These are phyloP conservation scores for Quercus variabilis DNA, from an alignment of 306 rosid species.

Conservation along the genomic window DNA sequence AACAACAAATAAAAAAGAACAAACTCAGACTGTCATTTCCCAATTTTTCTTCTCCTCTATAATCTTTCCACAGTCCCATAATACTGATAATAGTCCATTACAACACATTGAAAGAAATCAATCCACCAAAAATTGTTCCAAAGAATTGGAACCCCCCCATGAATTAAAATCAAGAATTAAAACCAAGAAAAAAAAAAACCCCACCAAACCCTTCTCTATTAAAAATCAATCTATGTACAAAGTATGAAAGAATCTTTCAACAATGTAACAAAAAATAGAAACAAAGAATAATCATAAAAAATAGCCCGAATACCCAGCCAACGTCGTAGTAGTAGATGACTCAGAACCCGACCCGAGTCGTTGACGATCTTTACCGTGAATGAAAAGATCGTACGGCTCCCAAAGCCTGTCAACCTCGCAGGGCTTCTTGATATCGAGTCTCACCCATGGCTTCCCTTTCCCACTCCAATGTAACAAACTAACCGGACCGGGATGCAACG, in stretches of 20 bases:
- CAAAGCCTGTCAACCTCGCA: slow-evolving; percentile 78
- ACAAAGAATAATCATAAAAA: slow-evolving; percentile 22
- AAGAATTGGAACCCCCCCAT: slow-evolving; percentile 12
- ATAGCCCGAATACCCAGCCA: slow-evolving; percentile 51
- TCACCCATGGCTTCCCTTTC: slow-evolving; percentile 96
- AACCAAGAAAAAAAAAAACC: slow-evolving; percentile 4
- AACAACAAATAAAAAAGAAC: slow-evolving; percentile 10
- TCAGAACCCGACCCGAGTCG: too few species aligned
- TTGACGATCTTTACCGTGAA: background rate
- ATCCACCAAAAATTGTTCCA: slow-evolving; percentile 59
- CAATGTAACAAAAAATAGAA: slow-evolving; percentile 31
- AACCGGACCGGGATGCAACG: slow-evolving; percentile 91
- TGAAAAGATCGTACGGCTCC: slow-evolving; percentile 86
- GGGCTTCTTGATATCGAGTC: slow-evolving; percentile 65
- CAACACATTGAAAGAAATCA: slow-evolving; percentile 27
- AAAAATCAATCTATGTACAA: slow-evolving; percentile 49
- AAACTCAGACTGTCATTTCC: slow-evolving; percentile 20
- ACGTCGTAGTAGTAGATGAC: background rate
- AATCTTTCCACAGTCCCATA: slow-evolving; percentile 31
- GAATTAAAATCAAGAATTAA: slow-evolving; percentile 38
- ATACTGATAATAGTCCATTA: background rate
- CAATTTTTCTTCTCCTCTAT: slow-evolving; percentile 10
- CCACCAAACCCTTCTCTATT: slow-evolving; percentile 4
- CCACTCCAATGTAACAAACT: slow-evolving; percentile 95
- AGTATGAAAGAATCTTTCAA: slow-evolving; percentile 45